Percentiles rank a stretch among this genome's conserved stretches.
phyloP scores from a whole-genome alignment of 352 stramenopile genomes.

The Plasmopara halstedii region DNA sequence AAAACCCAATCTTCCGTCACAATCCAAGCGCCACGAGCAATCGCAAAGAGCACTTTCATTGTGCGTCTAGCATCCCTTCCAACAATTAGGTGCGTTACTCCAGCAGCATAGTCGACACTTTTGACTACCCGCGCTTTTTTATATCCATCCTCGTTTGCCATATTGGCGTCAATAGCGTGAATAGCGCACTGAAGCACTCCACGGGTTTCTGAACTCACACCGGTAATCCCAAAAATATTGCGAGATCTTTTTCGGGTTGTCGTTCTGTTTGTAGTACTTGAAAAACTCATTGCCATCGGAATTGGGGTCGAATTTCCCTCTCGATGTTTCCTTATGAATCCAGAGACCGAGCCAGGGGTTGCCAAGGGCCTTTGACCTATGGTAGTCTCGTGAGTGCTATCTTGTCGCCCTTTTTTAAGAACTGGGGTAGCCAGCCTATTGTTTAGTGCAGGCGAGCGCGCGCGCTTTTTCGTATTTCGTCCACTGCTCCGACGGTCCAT shows the following conservation, averaged over 20 bases:
- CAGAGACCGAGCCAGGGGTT: constrained; percentile 26
- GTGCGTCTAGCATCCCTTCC: constrained; percentile 59
- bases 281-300: constrained; percentile 27
- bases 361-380: constrained; percentile 8
- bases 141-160: constrained; percentile 36
- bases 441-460: constrained; percentile 3
- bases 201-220: constrained; percentile 47
- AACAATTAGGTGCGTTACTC: constrained; percentile 72
- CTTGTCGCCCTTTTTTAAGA: constrained; percentile 20
- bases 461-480: constrained; percentile 25
- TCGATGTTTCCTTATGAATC: constrained; percentile 23
- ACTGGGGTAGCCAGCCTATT: constrained; percentile 21
- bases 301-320: constrained; percentile 24
- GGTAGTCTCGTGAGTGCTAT: constrained; percentile 9
- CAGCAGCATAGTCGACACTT: constrained; percentile 59
- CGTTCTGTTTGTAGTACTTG: constrained; percentile 21
- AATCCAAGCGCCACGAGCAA: constrained; percentile 74
- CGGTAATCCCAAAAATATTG: constrained; percentile 73
- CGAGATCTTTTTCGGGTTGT: constrained; percentile 25
- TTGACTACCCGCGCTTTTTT: constrained; percentile 73
- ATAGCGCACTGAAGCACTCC: constrained; percentile 67
- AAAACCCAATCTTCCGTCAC: constrained; percentile 76
- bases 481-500: constrained; percentile 1
- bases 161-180: constrained; percentile 65
- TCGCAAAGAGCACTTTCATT: constrained; percentile 81